These are phyloP conservation scores for Mollisiaceae sp. DNA, from an alignment of 2,329 filamentous ascomycete species.

Conservation along the genomic window DNA sequence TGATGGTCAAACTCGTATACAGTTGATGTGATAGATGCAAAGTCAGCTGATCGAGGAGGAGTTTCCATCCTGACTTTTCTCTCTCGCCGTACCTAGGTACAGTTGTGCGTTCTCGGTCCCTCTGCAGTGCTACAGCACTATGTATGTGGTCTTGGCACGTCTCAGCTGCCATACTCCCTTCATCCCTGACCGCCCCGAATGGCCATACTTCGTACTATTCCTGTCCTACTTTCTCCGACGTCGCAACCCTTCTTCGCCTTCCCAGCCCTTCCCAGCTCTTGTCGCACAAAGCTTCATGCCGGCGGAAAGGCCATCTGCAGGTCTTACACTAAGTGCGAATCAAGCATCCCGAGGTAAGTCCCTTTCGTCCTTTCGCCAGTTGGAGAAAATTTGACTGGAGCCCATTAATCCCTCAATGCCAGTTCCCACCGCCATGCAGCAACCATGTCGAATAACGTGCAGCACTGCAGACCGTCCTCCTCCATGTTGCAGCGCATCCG, in stretches of 20 bases:
- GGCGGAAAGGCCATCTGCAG: not conserved
- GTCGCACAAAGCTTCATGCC: constrained; percentile 12
- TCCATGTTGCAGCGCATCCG: constrained; percentile 15
- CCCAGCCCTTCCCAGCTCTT: not conserved
- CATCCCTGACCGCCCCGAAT: not conserved
- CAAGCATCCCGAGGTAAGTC: constrained; percentile 19
- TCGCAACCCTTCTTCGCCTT: not conserved
- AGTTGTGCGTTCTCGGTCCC: not conserved
- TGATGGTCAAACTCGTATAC: not conserved
- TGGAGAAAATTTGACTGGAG: constrained; percentile 32
- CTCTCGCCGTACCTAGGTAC: not conserved
- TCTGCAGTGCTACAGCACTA: not conserved
- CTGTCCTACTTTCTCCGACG: not conserved
- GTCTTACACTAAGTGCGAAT: constrained; percentile 10
- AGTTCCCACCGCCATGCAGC: constrained; percentile 16
- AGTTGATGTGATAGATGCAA: not conserved
- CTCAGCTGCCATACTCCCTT: not conserved
- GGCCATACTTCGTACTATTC: not conserved
- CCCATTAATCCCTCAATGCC: constrained; percentile 39
- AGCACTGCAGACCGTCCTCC: constrained; percentile 4
- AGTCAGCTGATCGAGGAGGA: not conserved
- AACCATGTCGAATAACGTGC: constrained; percentile 16
- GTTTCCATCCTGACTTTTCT: not conserved
- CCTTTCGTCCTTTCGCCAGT: constrained; percentile 28
- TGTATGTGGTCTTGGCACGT: constrained; percentile 1